Base-by-base conservation (phyloP, 371 early-diverging fungal species). In the Dinochytrium kinnereticum region DNA sequence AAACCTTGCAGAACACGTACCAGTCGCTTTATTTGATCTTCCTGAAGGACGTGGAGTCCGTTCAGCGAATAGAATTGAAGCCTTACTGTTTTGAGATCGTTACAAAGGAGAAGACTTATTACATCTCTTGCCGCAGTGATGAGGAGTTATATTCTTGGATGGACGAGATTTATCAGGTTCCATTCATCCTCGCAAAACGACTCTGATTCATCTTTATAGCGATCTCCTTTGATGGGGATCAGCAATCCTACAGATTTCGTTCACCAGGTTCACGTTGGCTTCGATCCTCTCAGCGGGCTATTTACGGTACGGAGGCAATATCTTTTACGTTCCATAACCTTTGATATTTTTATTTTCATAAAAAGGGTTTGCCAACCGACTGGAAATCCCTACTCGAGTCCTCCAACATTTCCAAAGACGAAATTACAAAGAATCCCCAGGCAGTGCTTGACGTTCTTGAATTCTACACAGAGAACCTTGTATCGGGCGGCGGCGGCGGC, bases 81-180 rank as follows among this genome's bases (percentile, higher is more conserved):
- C 87, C 91, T 34, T 94, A 93, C 81, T 95, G 95, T 76, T 91
- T 98, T 77, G 96, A 96, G 80, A 88, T 98, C 49, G 87, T 88
- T 44, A 94, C 95, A 34, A 93, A 91, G 81, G 95, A 95, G 65
- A 89, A 91, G 80, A 89, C 91, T 50, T 95, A 92, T 78, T 94
- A 89, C 81, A 82, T 98, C 49, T 88, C 94, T 28, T 94, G 94
- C 82, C 91, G 91, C 81, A 94, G 89, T 82, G 98, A 98, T 81
- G 95, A 95, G 75, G 97, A 98, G 73, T 85, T 98, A 31, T 98
- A 98, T 80, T 90, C 93, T 37, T 97, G 97, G 98, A 93, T 96
- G 90, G 97, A 97, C 77, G 94, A 93, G 72, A 92, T 98, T 77
- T 96, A 96, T 82, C 90, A 88, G 82, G 91, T 66, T 40, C n/a